Base-by-base conservation (phyloP, 768 basidiomycete genomes). In the Calvatia gigantea region DNA sequence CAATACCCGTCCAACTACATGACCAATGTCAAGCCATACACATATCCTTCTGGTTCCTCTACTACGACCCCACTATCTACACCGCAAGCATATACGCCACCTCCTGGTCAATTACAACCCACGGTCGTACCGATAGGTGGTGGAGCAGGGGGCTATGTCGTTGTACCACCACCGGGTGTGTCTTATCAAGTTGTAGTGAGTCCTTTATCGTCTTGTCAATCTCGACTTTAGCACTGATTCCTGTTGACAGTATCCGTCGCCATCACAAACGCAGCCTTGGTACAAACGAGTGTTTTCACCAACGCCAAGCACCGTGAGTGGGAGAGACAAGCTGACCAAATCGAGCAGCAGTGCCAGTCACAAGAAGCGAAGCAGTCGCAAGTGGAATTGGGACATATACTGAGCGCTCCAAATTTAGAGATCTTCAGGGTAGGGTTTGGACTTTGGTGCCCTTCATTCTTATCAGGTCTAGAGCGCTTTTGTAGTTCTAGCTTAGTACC, bases 241-340 rank as follows among this genome's bases (percentile, higher is more conserved):
- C 11, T 3, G 3, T 19, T 32, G 4, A 19, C 54, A 47, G 7
- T 14, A 27, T 28, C 37, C n/a, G 15, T 37, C 45, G 21, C n/a
- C 43, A n/a, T 12, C 29, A 25, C 27, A 17, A 14, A 7, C 17
- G 15, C 54, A 55, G 17, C 54, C 54, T 4, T 55, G 54, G 54
- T 55, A 55, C 37, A 55, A 55, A 37, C 54, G 54, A 37, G 37
- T 55, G 9, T 38, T 55, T 37, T 55, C 54, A 6, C 44, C 54
- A 31, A 37, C 54, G 4, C 25, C 54, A 7, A 39, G 45, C 15
- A 23, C 19, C 15, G 33, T n/a, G 19, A 42, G 41, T n/a, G 37
- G 37, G 6, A 52, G 38, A 35, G 14, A 25, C 28, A 52, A 48
- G 31, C 32, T 12, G n/a, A 17, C 2, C 46, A 48, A 32, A 48